phyloP scores from a whole-genome alignment of 495 filamentous ascomycete genomes.

The Parathielavia hyrcaniae region DNA sequence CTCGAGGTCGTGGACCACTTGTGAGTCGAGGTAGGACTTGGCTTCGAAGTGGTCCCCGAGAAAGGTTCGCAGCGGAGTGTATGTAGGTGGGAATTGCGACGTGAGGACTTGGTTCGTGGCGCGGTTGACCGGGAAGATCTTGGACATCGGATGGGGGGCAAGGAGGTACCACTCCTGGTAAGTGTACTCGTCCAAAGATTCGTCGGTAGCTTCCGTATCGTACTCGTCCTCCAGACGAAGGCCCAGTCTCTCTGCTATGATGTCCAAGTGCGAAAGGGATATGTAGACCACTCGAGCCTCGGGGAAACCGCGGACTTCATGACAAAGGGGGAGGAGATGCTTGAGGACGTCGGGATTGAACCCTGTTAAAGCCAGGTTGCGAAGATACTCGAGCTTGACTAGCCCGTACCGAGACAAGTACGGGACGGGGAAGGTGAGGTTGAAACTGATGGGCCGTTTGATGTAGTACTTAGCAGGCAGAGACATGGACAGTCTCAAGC shows the following conservation, averaged over 20 bases:
- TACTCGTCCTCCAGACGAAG: neutral
- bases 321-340: neutral
- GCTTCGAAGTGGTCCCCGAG: slow-evolving; percentile 3
- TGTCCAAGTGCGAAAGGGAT: neutral
- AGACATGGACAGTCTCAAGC: neutral
- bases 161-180: slow-evolving; percentile 3
- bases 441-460: neutral
- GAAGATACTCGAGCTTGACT: neutral
- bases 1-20: neutral
- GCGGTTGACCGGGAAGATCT: neutral
- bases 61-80: neutral
- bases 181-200: neutral
- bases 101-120: neutral
- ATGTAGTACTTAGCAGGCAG: neutral
- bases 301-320: neutral
- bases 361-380: neutral
- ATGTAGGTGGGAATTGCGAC: neutral
- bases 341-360: neutral
- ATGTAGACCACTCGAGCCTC: neutral
- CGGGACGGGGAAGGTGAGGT: neutral
- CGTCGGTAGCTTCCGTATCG: neutral
- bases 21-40: neutral
- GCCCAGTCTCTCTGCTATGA: neutral
- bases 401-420: slow-evolving; percentile 1
- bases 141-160: neutral